Conservation (phyloP, 208 protist species). For the Acanthamoeba royreba region DNA sequence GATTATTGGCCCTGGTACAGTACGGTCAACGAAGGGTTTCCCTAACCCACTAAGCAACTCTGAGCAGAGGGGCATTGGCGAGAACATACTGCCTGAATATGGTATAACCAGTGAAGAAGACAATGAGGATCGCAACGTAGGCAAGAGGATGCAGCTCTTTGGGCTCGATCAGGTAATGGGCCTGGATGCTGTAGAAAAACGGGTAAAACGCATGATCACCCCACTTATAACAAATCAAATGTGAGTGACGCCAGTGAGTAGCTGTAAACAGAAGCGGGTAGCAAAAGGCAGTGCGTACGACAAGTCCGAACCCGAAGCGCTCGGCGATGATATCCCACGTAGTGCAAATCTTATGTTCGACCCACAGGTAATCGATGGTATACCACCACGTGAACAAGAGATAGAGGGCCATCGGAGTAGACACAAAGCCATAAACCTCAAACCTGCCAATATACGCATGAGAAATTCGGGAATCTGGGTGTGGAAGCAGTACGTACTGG, state of each 20-base stretch:
- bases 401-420: not conserved
- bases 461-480: not conserved
- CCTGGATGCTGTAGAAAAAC: slow-evolving; percentile 40
- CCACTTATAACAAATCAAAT: not conserved
- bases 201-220: slow-evolving; percentile 24
- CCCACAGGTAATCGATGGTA: slow-evolving; percentile 27
- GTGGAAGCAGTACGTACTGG: not conserved
- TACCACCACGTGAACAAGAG: slow-evolving; percentile 32
- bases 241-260: not conserved
- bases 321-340: slow-evolving; percentile 47
- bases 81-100: not conserved
- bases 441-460: not conserved
- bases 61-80: not conserved
- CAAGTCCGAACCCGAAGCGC: slow-evolving; percentile 10
- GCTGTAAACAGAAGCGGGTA: not conserved
- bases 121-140: not conserved
- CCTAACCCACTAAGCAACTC: no score
- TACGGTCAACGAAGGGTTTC: no score
- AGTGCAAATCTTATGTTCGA: slow-evolving; percentile 17
- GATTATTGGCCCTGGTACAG: not conserved
- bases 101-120: slow-evolving; percentile 16
- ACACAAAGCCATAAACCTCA: not conserved
- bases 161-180: slow-evolving; percentile 10
- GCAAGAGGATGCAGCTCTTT: not conserved
- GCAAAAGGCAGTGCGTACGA: not conserved